phyloP scores from a whole-genome alignment of 2,329 filamentous ascomycete species.

The Fonsecaea multimorphosa region DNA sequence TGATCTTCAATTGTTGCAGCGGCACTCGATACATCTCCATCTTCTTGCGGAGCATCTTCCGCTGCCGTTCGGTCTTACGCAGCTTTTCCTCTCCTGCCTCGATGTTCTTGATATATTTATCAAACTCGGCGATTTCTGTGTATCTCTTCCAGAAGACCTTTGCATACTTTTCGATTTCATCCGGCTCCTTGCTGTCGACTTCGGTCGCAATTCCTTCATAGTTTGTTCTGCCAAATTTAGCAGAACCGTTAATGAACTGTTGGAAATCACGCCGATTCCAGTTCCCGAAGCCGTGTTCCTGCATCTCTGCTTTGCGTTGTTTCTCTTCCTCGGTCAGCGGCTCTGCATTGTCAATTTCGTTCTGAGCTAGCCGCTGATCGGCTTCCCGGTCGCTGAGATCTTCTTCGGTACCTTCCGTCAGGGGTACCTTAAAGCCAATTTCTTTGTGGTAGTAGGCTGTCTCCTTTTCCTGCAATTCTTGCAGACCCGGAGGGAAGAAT shows the following conservation, averaged over 20 bases:
- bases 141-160: constrained; percentile 97
- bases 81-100: constrained; percentile 91
- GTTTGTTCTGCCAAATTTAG: constrained; percentile 86
- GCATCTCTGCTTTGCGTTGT: constrained; percentile 81
- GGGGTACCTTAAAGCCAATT: constrained; percentile 89
- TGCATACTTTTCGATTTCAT: constrained; percentile 84
- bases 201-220: constrained; percentile 86
- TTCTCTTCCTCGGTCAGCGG: constrained; percentile 88
- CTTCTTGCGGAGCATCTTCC: constrained; percentile 92
- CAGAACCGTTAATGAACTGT: constrained; percentile 94
- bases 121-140: constrained; percentile 85
- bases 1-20: constrained; percentile 96
- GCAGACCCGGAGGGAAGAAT: constrained; percentile 85
- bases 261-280: constrained; percentile 99
- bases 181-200: constrained; percentile 84
- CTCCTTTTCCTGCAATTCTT: constrained; percentile 92
- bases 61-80: constrained; percentile 87
- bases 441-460: constrained; percentile 96
- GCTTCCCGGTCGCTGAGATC: constrained; percentile 75
- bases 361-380: constrained; percentile 84
- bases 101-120: constrained; percentile 86
- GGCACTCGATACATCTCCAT: constrained; percentile 96
- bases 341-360: constrained; percentile 89
- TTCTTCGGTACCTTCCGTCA: constrained; percentile 89
- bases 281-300: constrained; percentile 82